Evolutionary conservation across 345 rosid genomes (phyloP).

Genomic region (Bretschneidera sinensis): DNA sequence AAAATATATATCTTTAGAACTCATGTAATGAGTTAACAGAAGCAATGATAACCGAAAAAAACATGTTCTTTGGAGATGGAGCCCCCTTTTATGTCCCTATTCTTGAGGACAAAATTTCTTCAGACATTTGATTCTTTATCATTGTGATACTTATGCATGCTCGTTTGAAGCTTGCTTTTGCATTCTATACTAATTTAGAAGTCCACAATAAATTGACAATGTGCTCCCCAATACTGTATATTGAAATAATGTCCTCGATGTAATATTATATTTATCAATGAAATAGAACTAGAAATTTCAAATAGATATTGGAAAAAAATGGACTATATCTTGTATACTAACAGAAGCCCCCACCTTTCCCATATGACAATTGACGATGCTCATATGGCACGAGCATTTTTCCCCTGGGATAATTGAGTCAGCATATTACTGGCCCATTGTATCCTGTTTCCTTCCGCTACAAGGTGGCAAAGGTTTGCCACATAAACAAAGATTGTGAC

Average conservation of each 20-base stretch:
- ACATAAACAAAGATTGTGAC: constrained; percentile 86
- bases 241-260: constrained; percentile 13
- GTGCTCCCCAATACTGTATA: neutral
- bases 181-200: neutral
- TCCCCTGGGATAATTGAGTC: constrained; percentile 35
- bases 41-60: constrained; percentile 6
- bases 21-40: neutral
- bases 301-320: neutral
- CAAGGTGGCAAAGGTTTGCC: constrained; percentile 89
- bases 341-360: constrained; percentile 29
- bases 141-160: neutral
- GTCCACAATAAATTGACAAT: neutral
- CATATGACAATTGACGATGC: constrained; percentile 23
- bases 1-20: neutral
- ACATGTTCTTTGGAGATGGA: constrained; percentile 18
- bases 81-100: constrained; percentile 14
- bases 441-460: constrained; percentile 31
- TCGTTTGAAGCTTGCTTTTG: neutral
- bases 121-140: constrained; percentile 5
- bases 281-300: neutral
- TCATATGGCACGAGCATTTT: constrained; percentile 25
- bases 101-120: constrained; percentile 4
- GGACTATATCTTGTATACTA: constrained; percentile 10
- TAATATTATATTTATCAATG: too few relatives aligned
- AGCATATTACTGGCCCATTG: constrained; percentile 60